A percentile compares a stretch with the other conserved stretches of the same genome.
These are phyloP conservation scores for Daldinia sp. DNA, from an alignment of 2,329 filamentous ascomycete species.

Conservation along the genomic window DNA sequence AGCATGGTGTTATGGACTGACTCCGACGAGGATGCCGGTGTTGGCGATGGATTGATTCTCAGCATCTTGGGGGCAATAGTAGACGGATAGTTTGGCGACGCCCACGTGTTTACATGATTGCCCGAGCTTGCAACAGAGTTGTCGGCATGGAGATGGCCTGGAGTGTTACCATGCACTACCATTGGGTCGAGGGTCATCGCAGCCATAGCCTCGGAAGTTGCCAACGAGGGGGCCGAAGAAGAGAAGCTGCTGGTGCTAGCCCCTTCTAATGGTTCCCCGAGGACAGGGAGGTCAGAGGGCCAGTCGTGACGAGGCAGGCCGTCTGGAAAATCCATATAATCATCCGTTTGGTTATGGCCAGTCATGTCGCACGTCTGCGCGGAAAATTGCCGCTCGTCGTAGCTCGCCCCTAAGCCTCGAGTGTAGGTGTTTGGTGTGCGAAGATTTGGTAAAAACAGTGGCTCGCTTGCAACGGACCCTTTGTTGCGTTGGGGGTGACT, in stretches of 20 bases:
- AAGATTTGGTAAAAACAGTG: constrained; percentile 44
- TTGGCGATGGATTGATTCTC: constrained; percentile 49
- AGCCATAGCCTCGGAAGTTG: constrained; percentile 46
- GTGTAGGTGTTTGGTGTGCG: constrained; percentile 46
- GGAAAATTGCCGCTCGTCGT: constrained; percentile 41
- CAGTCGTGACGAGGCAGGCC: constrained; percentile 34
- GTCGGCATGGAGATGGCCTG: constrained; percentile 4
- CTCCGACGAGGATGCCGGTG: constrained; percentile 48
- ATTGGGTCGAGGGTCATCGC: constrained; percentile 45
- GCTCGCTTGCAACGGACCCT: constrained; percentile 47
- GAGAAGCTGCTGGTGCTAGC: constrained; percentile 46
- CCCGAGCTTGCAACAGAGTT: constrained; percentile 14
- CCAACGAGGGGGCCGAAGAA: constrained; percentile 46
- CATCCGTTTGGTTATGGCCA: constrained; percentile 27
- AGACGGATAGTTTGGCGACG: constrained; percentile 35
- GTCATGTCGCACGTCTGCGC: constrained; percentile 40
- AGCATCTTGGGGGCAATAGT: constrained; percentile 51
- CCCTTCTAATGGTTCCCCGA: constrained; percentile 45
- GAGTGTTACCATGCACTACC: constrained; percentile 17
- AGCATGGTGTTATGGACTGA: constrained; percentile 42
- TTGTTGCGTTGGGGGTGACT: constrained; percentile 50
- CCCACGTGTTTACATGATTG: constrained; percentile 31
- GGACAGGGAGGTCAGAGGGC: constrained; percentile 38
- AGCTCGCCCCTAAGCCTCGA: constrained; percentile 38
- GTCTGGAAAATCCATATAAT: constrained; percentile 37